Evolutionary conservation across 2,329 filamentous ascomycete species (phyloP), one percentile per base, ranked within the genome.

Genomic region (Coniosporium tulheliwenetii): DNA sequence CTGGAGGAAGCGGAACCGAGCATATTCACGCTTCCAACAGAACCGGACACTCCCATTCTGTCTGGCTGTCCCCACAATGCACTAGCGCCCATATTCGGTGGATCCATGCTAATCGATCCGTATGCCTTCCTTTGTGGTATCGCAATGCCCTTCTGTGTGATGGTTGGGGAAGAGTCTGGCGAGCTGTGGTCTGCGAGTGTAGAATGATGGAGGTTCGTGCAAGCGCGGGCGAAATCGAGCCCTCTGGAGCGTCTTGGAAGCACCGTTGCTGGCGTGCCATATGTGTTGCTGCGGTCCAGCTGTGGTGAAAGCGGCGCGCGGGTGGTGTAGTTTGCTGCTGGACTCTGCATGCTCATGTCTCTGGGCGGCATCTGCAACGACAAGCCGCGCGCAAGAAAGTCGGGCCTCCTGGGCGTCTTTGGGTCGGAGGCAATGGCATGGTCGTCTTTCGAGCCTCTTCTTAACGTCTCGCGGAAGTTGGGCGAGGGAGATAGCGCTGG

Each of bases 151-250:
- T 81, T 77, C 34, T 80, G 79, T 40, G 79, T 78, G 41, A 91
- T 79, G 10, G 81, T 87, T 1, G 91, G 91, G 1, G 87, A 95
- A 0, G 85, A 91, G 57, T 93, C 86, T 3, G 87, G 86, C 5
- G 84, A 91, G 1, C 84, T 82, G 57, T 81, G 76, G 50, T 94
- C 85, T 42, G 89, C 87, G 8, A 96, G 73, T 0, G 84, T 96
- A 12, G 89, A 95, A 60, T 96, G 91, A 62, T 96, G 91, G 15
- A 98, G 70, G 56, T 87, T 93, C 9, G 89, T 95, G 46, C 85
- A 91, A 9, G 87, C 87, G 49, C 89, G 75, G 34, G 89, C 89
- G 60, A 94, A 96, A 62, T 96, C 89, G 45, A 95, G 69, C 36
- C 89, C 89, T 42, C 89, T 77, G 29, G 87, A 95, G 45, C 87